These are phyloP conservation scores for Erodium texanum DNA, from an alignment of 441 rosid species.

Conservation along the genomic window DNA sequence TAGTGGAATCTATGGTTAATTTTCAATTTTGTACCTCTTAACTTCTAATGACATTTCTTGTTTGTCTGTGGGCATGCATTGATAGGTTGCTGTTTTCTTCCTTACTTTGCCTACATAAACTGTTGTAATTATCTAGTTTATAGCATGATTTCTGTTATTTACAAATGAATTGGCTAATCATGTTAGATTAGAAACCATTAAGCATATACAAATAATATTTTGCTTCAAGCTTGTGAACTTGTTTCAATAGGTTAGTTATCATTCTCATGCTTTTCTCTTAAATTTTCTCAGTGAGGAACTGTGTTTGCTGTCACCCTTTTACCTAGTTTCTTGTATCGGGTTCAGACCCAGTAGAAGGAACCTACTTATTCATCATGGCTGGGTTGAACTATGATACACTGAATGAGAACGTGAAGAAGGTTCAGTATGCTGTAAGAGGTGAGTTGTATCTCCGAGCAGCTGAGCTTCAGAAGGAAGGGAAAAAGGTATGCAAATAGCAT, in stretches of 20 bases:
- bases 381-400: conserved; percentile 61
- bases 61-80: neutral
- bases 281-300: conserved; percentile 8
- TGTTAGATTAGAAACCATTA: neutral
- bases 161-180: neutral
- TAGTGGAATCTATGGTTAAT: neutral
- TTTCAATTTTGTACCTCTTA: neutral
- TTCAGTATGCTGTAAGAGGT: conserved; percentile 90
- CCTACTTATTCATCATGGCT: conserved; percentile 40
- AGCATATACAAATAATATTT: neutral
- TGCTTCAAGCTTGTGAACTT: neutral
- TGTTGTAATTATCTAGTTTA: neutral
- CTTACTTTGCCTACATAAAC: neutral
- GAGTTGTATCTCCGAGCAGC: conserved; percentile 96
- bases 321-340: neutral
- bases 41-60: neutral
- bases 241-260: neutral
- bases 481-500: conserved; percentile 43
- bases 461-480: conserved; percentile 96
- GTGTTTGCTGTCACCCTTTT: neutral
- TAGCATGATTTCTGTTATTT: neutral
- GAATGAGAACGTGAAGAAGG: conserved; percentile 88
- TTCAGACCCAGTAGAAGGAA: conserved; percentile 16
- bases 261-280: neutral
- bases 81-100: neutral